Evolutionary conservation across 768 basidiomycete genomes (phyloP).

Genomic region (Rhizopogon sp.): DNA sequence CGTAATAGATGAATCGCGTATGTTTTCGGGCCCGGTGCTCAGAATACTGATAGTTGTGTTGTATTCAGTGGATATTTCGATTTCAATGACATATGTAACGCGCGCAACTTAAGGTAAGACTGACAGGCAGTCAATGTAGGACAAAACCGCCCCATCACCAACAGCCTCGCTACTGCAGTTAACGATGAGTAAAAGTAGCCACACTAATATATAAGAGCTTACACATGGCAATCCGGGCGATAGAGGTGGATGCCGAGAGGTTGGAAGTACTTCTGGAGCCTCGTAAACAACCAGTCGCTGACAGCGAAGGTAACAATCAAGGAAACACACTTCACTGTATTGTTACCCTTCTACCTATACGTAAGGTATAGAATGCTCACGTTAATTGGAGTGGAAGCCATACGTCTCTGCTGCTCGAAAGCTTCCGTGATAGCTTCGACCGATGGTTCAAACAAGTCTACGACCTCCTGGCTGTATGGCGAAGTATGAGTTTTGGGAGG

Average conservation of each 20-base stretch:
- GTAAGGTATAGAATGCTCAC: slow-evolving; percentile 13
- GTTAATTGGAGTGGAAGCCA: slow-evolving; percentile 16
- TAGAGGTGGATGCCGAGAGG: slow-evolving; percentile 34
- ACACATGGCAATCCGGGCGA: slow-evolving; percentile 48
- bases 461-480: slow-evolving; percentile 27
- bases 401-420: slow-evolving; percentile 24
- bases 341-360: not conserved
- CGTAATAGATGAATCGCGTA: slow-evolving; percentile 13
- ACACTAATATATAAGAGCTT: slow-evolving; percentile 10
- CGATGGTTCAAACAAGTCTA: slow-evolving; percentile 38
- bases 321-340: slow-evolving; percentile 28
- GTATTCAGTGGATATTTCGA: too few species aligned
- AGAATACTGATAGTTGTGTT: not conserved
- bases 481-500: not conserved
- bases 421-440: slow-evolving; percentile 30
- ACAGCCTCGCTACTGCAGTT: slow-evolving; percentile 26
- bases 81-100: slow-evolving; percentile 30
- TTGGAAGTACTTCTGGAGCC: slow-evolving; percentile 32
- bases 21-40: slow-evolving; percentile 33
- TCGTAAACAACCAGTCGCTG: slow-evolving; percentile 39
- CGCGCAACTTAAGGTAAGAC: slow-evolving; percentile 7
- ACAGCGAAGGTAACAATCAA: slow-evolving; percentile 50
- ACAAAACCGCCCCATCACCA: too few species aligned
- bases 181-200: not conserved
- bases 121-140: too few species aligned